Percentiles rank a stretch among this genome's conserved stretches.
These are phyloP conservation scores for Solanum arcanum DNA, from an alignment of 257 asterid species.

Conservation along the genomic window DNA sequence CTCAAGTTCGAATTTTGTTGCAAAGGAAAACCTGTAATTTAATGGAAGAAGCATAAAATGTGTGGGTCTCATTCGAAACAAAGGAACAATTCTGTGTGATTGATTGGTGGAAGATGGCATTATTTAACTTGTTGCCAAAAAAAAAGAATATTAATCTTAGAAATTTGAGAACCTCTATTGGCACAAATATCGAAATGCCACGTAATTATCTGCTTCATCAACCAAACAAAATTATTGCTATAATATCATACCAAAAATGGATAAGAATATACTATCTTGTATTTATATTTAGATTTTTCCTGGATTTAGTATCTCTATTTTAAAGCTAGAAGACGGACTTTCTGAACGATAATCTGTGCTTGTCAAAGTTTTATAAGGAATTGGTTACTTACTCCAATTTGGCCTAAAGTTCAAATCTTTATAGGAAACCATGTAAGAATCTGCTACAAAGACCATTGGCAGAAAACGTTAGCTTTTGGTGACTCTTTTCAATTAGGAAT, in stretches of 20 bases:
- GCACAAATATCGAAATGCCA: not conserved
- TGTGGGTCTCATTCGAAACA: not conserved
- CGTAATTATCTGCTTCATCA: not conserved
- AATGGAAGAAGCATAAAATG: not conserved
- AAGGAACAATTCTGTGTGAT: not conserved
- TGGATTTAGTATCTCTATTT: not conserved
- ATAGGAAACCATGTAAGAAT: not conserved
- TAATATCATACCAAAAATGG: no score
- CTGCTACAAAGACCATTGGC: not conserved
- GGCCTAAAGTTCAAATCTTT: not conserved
- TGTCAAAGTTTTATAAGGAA: not conserved
- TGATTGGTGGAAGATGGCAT: not conserved
- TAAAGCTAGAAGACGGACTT: not conserved
- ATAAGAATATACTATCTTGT: no score
- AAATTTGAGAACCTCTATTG: not conserved
- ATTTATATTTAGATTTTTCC: not conserved
- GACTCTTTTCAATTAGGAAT: not conserved
- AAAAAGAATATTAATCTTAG: not conserved
- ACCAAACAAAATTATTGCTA: not conserved
- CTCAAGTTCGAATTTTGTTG: not conserved
- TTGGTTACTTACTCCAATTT: not conserved
- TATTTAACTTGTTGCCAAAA: not conserved
- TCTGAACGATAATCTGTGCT: not conserved
- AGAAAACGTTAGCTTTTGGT: not conserved
- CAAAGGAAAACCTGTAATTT: not conserved